Percentiles rank a stretch among this genome's conserved stretches.
Evolutionary conservation across 2,329 filamentous ascomycete species (phyloP).

Genomic region (Calonectria pseudoreteaudii): DNA sequence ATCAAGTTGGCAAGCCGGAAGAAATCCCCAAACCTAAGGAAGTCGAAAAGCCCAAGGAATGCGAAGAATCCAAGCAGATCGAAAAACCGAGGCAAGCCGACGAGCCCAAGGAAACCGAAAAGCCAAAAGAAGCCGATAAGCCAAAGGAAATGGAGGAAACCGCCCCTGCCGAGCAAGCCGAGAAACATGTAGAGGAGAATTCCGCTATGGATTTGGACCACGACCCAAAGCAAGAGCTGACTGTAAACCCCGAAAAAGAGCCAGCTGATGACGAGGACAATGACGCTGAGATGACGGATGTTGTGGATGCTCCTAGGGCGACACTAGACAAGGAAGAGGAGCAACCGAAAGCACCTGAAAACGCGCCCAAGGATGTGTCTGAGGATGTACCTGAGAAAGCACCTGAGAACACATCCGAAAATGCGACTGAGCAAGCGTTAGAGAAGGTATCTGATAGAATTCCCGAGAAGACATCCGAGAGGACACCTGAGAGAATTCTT

Average conservation of each 20-base stretch:
- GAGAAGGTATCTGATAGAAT: neutral
- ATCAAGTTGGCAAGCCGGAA: neutral
- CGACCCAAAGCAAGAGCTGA: conserved; percentile 13
- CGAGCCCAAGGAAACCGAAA: neutral
- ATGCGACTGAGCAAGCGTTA: neutral
- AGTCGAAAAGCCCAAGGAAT: neutral
- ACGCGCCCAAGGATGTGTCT: neutral
- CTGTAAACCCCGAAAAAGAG: neutral
- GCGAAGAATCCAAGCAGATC: neutral
- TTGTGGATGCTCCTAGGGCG: conserved; percentile 20
- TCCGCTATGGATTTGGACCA: neutral
- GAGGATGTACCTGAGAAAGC: neutral
- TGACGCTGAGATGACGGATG: conserved; percentile 38
- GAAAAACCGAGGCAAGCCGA: neutral
- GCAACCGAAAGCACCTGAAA: neutral
- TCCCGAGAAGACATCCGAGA: neutral
- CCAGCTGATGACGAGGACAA: conserved; percentile 4
- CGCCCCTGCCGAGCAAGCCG: neutral
- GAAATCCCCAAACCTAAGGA: neutral
- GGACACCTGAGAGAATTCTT: neutral
- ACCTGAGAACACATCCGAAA: neutral
- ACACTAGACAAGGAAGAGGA: neutral
- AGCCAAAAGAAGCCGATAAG: neutral
- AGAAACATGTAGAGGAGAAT: neutral
- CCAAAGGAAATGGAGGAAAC: neutral